Base-by-base conservation (phyloP, 495 filamentous ascomycete genomes). In the Penicillium verhagenii region DNA sequence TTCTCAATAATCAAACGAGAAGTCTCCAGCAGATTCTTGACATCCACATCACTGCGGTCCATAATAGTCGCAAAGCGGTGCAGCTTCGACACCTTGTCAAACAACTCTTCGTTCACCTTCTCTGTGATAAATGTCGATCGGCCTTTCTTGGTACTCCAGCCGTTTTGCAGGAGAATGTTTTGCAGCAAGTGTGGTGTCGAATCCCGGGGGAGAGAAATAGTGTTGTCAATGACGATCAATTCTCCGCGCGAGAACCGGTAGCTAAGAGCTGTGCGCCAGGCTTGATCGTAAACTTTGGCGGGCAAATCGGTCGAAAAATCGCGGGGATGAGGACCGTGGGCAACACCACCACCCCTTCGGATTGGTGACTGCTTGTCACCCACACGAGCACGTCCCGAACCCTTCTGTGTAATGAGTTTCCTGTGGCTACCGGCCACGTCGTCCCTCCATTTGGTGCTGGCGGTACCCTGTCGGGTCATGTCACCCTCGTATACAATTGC, bases 401-500 rank as follows among this genome's bases (percentile, higher is more conserved):
- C 94, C 72, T 98, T 98, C 71, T 98, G 94, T 16, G 82, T 81
- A 16, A 79, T 69, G 19, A 97, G 67, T 72, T 98, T 98, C 35
- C 78, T 70, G 63, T 84, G 79, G 50, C 86, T 90, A 47, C 93
- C 94, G 61, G 86, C 84, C 3, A 99, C 86, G 49, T 97, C 92
- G 56, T 65, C 80, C 50, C 95, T 86, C 67, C 83, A 93, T 72
- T 96, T 96, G 18, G 90, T 85, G 54, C 76, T 88, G 6, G 92
- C 94, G 0, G 90, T 92, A 53, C 95, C 94, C 66, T 91, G 86
- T 21, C 94, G 88, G 51, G 91, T 87, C 45, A 73, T 82, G 78
- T 97, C 92, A 63, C 90, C 94, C 74, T 98, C 94, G 82, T 87
- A 97, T 54, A 96, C 68, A 18, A 97, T 82, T 54, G 95, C 94